A percentile compares a stretch with the other conserved stretches of the same genome.
These are phyloP conservation scores for Sisymbrium altissimum DNA, from an alignment of 345 rosid species.

Conservation along the genomic window DNA sequence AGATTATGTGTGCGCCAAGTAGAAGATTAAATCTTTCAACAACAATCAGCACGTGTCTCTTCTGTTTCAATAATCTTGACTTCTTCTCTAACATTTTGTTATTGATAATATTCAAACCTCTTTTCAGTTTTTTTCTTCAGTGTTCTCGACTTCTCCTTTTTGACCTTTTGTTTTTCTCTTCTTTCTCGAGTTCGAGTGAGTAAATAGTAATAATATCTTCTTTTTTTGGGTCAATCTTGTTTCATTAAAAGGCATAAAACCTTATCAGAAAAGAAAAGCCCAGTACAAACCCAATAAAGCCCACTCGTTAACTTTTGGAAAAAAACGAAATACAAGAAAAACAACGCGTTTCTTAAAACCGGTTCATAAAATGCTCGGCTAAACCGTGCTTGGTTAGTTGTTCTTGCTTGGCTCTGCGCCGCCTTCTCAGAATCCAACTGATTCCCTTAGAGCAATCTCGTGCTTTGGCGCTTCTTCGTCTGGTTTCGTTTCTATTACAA, in stretches of 20 bases:
- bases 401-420: neutral
- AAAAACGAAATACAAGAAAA: no score
- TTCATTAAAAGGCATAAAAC: no score
- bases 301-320: no score
- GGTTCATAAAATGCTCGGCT: no score
- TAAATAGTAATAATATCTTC: no score
- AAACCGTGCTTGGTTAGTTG: no score
- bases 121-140: neutral
- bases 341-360: no score
- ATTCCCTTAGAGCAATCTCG: neutral
- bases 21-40: neutral
- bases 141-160: neutral
- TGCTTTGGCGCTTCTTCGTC: neutral
- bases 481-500: neutral
- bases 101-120: constrained; percentile 4
- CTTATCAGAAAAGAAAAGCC: no score
- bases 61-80: constrained; percentile 29
- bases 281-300: no score
- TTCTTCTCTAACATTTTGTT: constrained; percentile 14
- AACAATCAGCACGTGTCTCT: constrained; percentile 20
- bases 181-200: no score
- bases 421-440: neutral
- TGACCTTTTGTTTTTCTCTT: neutral
- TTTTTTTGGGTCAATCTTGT: no score
- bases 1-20: constrained; percentile 1